Evolutionary conservation across 2,329 filamentous ascomycete species (phyloP), one percentile per base, ranked within the genome.

Genomic region (Trichoderma harzianum): DNA sequence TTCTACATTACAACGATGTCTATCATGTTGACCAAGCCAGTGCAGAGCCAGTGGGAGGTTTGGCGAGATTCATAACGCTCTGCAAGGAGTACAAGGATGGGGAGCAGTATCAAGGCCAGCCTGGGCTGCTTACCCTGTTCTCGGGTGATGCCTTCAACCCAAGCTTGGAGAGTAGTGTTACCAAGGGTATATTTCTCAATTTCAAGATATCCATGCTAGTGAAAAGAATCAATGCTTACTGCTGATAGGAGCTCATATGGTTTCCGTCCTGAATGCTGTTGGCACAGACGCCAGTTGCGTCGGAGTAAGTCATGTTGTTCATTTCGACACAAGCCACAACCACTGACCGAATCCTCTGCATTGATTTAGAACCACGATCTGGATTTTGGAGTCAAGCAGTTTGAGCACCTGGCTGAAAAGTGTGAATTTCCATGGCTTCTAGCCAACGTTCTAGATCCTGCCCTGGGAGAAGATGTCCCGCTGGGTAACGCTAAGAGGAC

Each of bases 131-230:
- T 65, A 95, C 93, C 1, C 87, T 97, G 76, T 98, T 97, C 82
- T 97, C 94, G 3, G 94, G 94, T 47, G 95, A 97, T 86, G 94
- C 92, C 11, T 98, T 96, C 82, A 97, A 97, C 79, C 94, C 95
- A 0, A 95, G 93, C 76, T 83, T 97, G 72, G 94, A 97, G 82
- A 95, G 92, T 77, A 93, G 92, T 21, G 90, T 97, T 39, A 97
- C 94, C 3, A 97, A 97, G 83, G 94, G 93, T 86, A 79, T 10
- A 6, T 18, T 70, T 36, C 53, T 30, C 36, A 8, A 14, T 64
- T 8, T 47, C 21, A 11, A 24, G 16, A 5, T 8, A 2, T 24
- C 12, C 5, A 51, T n/a, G 10, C 7, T 10, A 1, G 2, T 47
- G 8, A 28, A 26, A 3, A 1, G n/a, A 5, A 12, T 21, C 1